These are phyloP conservation scores for Apiotrichum porosum DNA, from an alignment of 1,284 basidiomycete species.

Conservation along the genomic window DNA sequence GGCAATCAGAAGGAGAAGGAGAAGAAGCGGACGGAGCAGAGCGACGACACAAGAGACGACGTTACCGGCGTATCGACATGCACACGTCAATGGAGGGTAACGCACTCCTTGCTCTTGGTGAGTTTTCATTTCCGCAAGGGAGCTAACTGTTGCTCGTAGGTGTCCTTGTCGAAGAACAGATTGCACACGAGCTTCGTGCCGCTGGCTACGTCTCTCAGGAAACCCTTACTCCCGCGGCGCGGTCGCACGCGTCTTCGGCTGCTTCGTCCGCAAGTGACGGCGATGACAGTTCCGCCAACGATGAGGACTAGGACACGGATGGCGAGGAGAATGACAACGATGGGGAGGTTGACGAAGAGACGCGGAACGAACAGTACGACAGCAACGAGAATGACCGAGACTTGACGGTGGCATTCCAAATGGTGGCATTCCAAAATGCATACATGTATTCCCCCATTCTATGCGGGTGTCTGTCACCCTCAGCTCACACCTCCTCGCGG, in stretches of 20 bases:
- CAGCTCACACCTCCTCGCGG: constrained; percentile 29
- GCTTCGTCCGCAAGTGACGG: too few relatives aligned
- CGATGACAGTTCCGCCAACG: too few relatives aligned
- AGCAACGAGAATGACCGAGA: neutral
- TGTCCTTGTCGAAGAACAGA: constrained; percentile 28
- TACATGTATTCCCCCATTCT: constrained; percentile 4
- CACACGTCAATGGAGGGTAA: constrained; percentile 27
- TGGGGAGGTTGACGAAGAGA: neutral
- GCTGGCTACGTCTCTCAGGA: constrained; percentile 19
- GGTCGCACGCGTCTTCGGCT: too few relatives aligned
- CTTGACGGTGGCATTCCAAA: neutral
- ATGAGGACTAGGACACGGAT: neutral
- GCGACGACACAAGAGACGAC: too few relatives aligned
- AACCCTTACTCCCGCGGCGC: too few relatives aligned
- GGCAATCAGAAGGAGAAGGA: too few relatives aligned
- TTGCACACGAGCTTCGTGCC: constrained; percentile 14
- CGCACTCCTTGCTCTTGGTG: constrained; percentile 37
- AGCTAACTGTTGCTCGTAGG: constrained; percentile 15
- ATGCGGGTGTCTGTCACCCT: too few relatives aligned
- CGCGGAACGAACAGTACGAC: neutral
- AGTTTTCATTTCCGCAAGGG: too few relatives aligned
- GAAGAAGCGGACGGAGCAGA: too few relatives aligned
- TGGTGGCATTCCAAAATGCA: constrained; percentile 1
- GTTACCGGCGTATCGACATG: constrained; percentile 29
- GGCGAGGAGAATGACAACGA: neutral